A percentile compares a stretch with the other conserved stretches of the same genome.
Conservation (phyloP, 106 monocot genomes). For the Xerophyta viscosa region DNA sequence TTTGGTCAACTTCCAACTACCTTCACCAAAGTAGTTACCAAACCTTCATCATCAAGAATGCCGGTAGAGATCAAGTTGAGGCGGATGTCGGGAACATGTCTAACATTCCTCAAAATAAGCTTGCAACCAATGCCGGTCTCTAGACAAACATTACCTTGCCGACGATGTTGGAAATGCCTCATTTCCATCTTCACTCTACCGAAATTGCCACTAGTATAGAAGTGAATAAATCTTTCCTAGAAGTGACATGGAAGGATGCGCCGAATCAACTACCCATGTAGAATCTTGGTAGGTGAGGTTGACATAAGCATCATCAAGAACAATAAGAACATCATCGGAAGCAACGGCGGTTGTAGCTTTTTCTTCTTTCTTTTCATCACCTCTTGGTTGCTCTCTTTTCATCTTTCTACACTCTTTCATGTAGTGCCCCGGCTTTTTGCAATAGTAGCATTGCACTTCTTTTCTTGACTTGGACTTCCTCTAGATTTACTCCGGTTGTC, state of each 20-base stretch:
- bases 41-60: constrained; percentile 3
- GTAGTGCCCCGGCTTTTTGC: neutral
- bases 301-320: constrained; percentile 2
- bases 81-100: constrained; percentile 1
- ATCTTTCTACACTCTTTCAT: constrained; percentile 1
- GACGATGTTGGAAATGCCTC: neutral
- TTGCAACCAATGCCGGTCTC: constrained; percentile 4
- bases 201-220: neutral
- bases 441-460: neutral
- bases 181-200: neutral
- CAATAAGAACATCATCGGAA: neutral
- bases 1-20: neutral
- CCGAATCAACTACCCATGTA: neutral
- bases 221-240: neutral
- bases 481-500: neutral
- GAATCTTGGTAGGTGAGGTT: neutral
- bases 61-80: constrained; percentile 5
- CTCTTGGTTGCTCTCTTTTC: neutral
- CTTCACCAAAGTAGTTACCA: neutral
- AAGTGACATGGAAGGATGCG: constrained; percentile 5
- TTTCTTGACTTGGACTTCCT: constrained; percentile 2
- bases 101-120: neutral
- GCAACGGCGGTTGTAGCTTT: neutral
- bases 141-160: neutral
- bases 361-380: neutral